A percentile compares a stretch with the other conserved stretches of the same genome.
phyloP scores from a whole-genome alignment of 768 basidiomycete genomes.

The Pleurotus tuber-regium region DNA sequence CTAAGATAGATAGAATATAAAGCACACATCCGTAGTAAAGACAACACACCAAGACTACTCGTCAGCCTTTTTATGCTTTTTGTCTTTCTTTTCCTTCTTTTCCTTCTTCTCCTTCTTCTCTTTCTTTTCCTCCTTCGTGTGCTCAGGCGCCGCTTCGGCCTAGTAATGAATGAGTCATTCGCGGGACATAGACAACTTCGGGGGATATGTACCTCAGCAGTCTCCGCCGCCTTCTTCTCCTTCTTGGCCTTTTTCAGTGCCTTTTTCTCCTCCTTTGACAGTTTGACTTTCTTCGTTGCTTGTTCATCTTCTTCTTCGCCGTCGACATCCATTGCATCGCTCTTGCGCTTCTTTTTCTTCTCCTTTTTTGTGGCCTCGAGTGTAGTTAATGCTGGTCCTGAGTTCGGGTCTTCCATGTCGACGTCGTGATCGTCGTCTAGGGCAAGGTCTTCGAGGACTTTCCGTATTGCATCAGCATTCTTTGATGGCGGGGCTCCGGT shows the following conservation, averaged over 20 bases:
- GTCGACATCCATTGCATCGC: slow-evolving; percentile 65
- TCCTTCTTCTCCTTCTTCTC: slow-evolving; percentile 54
- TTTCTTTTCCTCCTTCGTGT: slow-evolving; percentile 29
- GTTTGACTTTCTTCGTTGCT: slow-evolving; percentile 67
- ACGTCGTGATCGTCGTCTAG: slow-evolving; percentile 60
- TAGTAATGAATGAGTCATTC: slow-evolving; percentile 7
- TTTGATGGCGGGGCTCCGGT: slow-evolving; percentile 86
- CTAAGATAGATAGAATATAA: too few relatives aligned
- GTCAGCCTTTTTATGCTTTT: not conserved
- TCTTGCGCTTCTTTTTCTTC: slow-evolving; percentile 63
- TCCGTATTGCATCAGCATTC: slow-evolving; percentile 89
- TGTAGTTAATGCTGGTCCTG: slow-evolving; percentile 52
- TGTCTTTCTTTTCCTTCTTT: slow-evolving; percentile 46
- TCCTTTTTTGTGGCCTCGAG: slow-evolving; percentile 51
- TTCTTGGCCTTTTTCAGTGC: slow-evolving; percentile 78
- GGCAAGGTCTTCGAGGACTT: slow-evolving; percentile 77
- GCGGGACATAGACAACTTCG: not conserved
- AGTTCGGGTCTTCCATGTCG: slow-evolving; percentile 34
- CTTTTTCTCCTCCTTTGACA: slow-evolving; percentile 86
- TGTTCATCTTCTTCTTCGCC: slow-evolving; percentile 49
- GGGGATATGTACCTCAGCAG: slow-evolving; percentile 33
- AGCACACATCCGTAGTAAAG: too few relatives aligned
- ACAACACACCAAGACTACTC: too few relatives aligned
- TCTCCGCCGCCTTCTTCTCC: slow-evolving; percentile 51
- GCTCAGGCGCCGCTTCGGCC: slow-evolving; percentile 27